Base-by-base conservation (phyloP, 176 grass and related monocot genomes). In the Rhynchospora pubera region DNA sequence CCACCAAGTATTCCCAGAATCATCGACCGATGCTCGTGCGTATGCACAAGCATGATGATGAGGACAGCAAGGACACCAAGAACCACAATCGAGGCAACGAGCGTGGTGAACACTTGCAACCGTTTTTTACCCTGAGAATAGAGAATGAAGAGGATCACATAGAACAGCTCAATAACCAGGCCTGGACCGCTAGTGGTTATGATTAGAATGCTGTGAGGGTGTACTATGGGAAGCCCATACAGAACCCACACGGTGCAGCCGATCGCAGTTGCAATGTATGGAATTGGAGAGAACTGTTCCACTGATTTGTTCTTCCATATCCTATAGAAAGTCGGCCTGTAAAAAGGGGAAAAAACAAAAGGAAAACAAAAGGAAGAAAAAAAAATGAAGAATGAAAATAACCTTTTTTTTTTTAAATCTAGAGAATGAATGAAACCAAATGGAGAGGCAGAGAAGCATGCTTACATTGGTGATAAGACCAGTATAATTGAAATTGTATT, bases 211-310 rank as follows among this genome's bases (percentile, higher is more conserved):
- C 94, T 97, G 86, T 97, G 84, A 6, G 91, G 94, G 86, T 97
- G 94, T 26, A 97, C 94, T 42, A 64, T 1, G 0, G 94, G 94
- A 2, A 97, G 82, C 0, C 90, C 94, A 75, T 97, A 97, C 64
- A 92, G 72, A 83, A 94, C 91, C 94, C 94, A 97, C 83, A 97
- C 90, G 91, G 94, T 89, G 88, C 90, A 92, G 83, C 90, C 94
- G 9, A 94, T 84, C 16, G 94, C 82, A 69, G 88, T 91, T 7
- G 87, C 89, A 2, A 94, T 44, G 83, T 97, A 97, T 7, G 94
- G 94, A 57, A 92, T 80, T 63, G 94, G 42, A 23, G 94, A 94
- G 88, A 92, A 97, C 85, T 97, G 86, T 84, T 97, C 88, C 68
- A 97, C 94, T 30, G 91, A 78, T 4, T 88, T 10, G 77, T 89